A percentile compares a stretch with the other conserved stretches of the same genome.
phyloP scores from a whole-genome alignment of 2,329 filamentous ascomycete species.

The Aulographum hederae region DNA sequence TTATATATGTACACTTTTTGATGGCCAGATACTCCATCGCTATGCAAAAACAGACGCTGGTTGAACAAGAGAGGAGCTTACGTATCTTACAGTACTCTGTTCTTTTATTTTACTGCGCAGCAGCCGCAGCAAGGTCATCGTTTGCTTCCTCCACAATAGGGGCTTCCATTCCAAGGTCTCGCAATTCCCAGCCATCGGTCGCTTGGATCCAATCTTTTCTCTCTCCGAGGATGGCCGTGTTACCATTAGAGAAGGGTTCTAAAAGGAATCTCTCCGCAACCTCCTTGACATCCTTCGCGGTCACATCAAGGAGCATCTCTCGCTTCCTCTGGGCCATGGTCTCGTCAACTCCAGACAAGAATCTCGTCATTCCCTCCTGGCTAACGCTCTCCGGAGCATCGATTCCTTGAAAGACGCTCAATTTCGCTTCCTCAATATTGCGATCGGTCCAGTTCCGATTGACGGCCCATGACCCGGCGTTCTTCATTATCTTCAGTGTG shows the following conservation, averaged over 20 bases:
- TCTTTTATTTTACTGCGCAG: no score
- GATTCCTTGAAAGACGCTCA: slow-evolving; percentile 79
- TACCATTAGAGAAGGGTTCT: slow-evolving; percentile 43
- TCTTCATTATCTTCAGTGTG: slow-evolving; percentile 66
- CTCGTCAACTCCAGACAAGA: slow-evolving; percentile 68
- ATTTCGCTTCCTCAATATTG: slow-evolving; percentile 89
- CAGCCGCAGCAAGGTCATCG: no score
- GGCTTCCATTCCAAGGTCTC: slow-evolving; percentile 55
- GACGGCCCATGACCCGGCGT: slow-evolving; percentile 65
- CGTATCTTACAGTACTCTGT: no score
- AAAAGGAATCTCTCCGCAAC: slow-evolving; percentile 73
- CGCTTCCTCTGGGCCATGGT: slow-evolving; percentile 77
- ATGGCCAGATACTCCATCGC: no score
- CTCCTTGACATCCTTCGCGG: slow-evolving; percentile 56
- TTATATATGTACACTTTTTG: no score
- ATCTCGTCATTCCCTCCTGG: slow-evolving; percentile 70
- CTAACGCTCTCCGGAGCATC: slow-evolving; percentile 81
- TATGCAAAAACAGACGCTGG: no score
- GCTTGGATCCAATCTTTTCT: slow-evolving; percentile 54
- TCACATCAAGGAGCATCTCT: slow-evolving; percentile 74
- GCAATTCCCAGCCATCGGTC: slow-evolving; percentile 52
- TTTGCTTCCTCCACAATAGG: no score
- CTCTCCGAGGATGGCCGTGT: slow-evolving; percentile 62
- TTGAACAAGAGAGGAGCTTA: no score
- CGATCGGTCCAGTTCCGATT: slow-evolving; percentile 65